A percentile compares a stretch with the other conserved stretches of the same genome.
These are phyloP conservation scores for Entomortierella chlamydospora DNA, from an alignment of 192 early-diverging fungal species.

Conservation along the genomic window DNA sequence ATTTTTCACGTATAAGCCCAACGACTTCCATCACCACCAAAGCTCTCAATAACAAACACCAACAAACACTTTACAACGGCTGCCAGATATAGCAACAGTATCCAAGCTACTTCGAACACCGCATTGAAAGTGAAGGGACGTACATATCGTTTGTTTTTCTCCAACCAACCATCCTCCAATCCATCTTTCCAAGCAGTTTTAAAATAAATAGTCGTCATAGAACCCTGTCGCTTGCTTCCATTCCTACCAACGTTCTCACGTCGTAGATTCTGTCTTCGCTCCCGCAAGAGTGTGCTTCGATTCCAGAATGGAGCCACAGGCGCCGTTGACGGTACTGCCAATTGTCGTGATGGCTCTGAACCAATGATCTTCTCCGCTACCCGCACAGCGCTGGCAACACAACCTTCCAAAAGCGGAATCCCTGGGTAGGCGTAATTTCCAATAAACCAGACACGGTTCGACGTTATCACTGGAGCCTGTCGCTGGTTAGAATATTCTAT, in stretches of 20 bases:
- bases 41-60: slow-evolving; percentile 38
- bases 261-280: slow-evolving; percentile 8
- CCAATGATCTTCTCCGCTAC: slow-evolving; percentile 55
- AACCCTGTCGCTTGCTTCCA: background rate
- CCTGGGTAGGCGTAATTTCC: slow-evolving; percentile 69
- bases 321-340: background rate
- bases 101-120: slow-evolving; percentile 15
- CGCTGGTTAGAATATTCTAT: no score
- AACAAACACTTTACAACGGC: slow-evolving; percentile 35
- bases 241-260: slow-evolving; percentile 10
- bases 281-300: slow-evolving; percentile 1
- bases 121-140: background rate
- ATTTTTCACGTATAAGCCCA: slow-evolving; percentile 22
- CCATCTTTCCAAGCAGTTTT: slow-evolving; percentile 22
- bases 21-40: slow-evolving; percentile 25
- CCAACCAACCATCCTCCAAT: background rate
- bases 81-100: slow-evolving; percentile 28
- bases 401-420: slow-evolving; percentile 71
- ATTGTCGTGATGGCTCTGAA: background rate
- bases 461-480: no score
- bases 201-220: slow-evolving; percentile 1
- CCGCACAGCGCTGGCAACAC: slow-evolving; percentile 63
- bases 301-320: slow-evolving; percentile 11
- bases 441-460: slow-evolving; percentile 61
- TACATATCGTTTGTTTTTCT: background rate